Evolutionary conservation across 371 early-diverging fungal species (phyloP).

Genomic region (Coemansia sp.): DNA sequence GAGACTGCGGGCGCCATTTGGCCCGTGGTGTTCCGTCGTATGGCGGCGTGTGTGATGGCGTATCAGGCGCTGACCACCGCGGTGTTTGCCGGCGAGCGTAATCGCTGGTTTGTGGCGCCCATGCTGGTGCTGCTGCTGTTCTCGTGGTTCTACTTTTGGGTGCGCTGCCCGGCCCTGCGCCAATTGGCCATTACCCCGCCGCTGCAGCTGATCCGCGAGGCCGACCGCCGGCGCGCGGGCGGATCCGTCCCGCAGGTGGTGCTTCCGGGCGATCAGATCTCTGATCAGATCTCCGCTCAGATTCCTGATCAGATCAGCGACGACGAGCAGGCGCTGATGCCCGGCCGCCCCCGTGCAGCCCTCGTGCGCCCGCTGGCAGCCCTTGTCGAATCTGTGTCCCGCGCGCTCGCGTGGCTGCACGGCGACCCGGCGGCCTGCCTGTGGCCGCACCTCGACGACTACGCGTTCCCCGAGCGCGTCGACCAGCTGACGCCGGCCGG

Average conservation of each 20-base stretch:
- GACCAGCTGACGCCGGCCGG: constrained; percentile 24
- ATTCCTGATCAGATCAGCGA: too few relatives aligned
- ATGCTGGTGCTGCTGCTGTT: constrained; percentile 44
- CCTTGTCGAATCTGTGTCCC: constrained; percentile 20
- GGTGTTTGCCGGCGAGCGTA: constrained; percentile 59
- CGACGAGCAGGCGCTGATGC: constrained; percentile 17
- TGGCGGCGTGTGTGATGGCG: constrained; percentile 71
- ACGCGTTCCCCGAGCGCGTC: constrained; percentile 47
- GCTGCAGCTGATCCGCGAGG: constrained; percentile 46
- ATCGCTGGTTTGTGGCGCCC: constrained; percentile 49
- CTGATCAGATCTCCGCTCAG: too few relatives aligned
- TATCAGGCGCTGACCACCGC: constrained; percentile 84
- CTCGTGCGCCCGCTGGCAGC: constrained; percentile 24
- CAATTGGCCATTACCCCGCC: constrained; percentile 28
- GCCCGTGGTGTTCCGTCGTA: constrained; percentile 71
- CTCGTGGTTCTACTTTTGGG: constrained; percentile 47
- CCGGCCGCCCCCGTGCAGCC: neutral
- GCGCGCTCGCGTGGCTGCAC: constrained; percentile 10
- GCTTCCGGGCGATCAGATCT: neutral
- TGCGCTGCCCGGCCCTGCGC: constrained; percentile 26
- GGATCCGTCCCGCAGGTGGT: neutral
- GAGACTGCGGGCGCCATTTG: constrained; percentile 75
- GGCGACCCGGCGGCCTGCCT: constrained; percentile 43
- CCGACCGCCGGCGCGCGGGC: constrained; percentile 34
- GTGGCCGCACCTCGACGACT: constrained; percentile 45